Base-by-base conservation (phyloP, 1,139 yeast genomes). In the Pichia sp. region DNA sequence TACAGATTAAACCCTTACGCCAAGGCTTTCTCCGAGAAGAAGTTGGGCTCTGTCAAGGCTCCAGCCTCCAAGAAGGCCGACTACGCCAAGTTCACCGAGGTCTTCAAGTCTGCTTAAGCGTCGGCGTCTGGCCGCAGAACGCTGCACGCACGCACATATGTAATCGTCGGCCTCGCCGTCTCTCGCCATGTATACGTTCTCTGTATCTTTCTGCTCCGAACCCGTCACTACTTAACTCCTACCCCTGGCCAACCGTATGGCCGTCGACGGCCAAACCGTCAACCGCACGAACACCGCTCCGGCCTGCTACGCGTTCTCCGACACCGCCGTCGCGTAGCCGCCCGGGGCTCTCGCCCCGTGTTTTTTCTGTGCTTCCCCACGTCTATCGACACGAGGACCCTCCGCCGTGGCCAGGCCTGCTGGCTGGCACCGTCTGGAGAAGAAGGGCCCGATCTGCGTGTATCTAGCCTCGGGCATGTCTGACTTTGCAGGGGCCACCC, bases 1-100 rank as follows among this genome's bases (percentile, higher is more conserved):
- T 85, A 90, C 76, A 89, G 97, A 83, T 87, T 93, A 77, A 95
- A 93, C 96, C 99, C 99, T 67, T 93, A 93, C 85, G 98, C 99
- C 71, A 89, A 89, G 87, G 96, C 93, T 69, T 90, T 83, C 79
- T 73, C 96, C 70, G 89, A 87, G 74, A 86, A 89, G 80, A 87
- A 88, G 80, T 79, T 86, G 68, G 96, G 96, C 70, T 84, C 91
- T 67, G 78, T 78, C 74, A 88, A 88, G 85, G 87, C 76, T 73
- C 83, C 78, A 67, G 66, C 85, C 69, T 50, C 55, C 36, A 51
- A 60, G 53, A 69, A 76, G 68, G 80, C 75, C 67, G 82, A 88
- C 64, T 78, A 85, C 76, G 85, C 86, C 72, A 79, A 79, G 70
- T 85, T 85, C 79, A 71, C 78, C 64, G 75, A 80, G 66, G 83